phyloP scores from a whole-genome alignment of 768 basidiomycete species.

The Leccinum truebloodii region DNA sequence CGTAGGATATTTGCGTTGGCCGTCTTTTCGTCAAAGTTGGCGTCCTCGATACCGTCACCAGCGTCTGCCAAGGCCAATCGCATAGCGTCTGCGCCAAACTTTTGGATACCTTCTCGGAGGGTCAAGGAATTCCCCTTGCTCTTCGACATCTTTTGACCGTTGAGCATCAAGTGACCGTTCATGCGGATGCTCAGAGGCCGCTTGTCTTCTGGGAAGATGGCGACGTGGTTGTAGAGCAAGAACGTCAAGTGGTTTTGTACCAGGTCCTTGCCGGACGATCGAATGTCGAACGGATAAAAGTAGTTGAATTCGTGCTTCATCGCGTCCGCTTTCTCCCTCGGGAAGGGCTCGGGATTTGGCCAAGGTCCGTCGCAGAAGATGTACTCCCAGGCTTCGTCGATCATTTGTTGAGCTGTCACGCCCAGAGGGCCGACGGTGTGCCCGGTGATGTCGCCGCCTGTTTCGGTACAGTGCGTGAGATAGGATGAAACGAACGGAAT shows the following conservation, averaged over 20 bases:
- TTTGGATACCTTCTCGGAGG: constrained; percentile 80
- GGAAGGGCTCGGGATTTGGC: constrained; percentile 65
- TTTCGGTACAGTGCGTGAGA: constrained; percentile 7
- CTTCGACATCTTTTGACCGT: constrained; percentile 99
- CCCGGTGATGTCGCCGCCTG: constrained; percentile 77
- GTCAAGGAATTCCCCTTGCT: constrained; percentile 96
- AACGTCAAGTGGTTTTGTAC: constrained; percentile 96
- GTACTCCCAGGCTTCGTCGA: constrained; percentile 97
- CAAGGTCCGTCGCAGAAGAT: constrained; percentile 77
- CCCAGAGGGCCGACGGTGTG: constrained; percentile 77
- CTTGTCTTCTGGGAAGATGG: constrained; percentile 82
- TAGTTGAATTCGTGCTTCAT: constrained; percentile 92
- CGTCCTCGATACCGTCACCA: constrained; percentile 96
- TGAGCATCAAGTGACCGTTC: constrained; percentile 95
- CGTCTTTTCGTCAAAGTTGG: constrained; percentile 98
- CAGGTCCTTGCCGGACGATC: constrained; percentile 97
- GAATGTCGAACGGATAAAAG: constrained; percentile 98
- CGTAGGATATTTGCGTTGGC: constrained; percentile 97
- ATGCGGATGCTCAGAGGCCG: constrained; percentile 92
- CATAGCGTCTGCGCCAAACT: constrained; percentile 97
- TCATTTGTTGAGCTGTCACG: constrained; percentile 89
- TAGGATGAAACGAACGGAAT: background rate
- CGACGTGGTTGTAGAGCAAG: constrained; percentile 92
- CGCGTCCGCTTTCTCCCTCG: constrained; percentile 75
- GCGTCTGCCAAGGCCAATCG: constrained; percentile 92